These are phyloP conservation scores for Wickerhamomyces bovis DNA, from an alignment of 805 yeast genomes.

Conservation along the genomic window DNA sequence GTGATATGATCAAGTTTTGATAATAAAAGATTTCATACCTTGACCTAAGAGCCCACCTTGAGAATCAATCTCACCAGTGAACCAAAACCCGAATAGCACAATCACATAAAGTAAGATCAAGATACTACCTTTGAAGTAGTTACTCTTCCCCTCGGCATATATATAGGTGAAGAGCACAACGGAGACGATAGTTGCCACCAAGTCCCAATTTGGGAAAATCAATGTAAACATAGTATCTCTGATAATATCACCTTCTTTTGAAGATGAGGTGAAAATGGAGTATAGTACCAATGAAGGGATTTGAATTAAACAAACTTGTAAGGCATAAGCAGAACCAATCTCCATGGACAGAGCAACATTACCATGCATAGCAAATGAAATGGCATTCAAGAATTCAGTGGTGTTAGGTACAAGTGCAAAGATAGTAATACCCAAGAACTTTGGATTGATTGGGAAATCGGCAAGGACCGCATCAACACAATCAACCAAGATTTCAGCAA, in stretches of 20 bases:
- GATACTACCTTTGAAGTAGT: constrained; percentile 92
- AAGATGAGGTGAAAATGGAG: constrained; percentile 48
- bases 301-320: constrained; percentile 91
- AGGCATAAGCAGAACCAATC: constrained; percentile 94
- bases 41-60: constrained; percentile 4
- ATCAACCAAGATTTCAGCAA: constrained; percentile 91
- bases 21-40: background rate
- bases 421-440: constrained; percentile 86
- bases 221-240: constrained; percentile 59
- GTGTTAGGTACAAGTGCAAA: constrained; percentile 96
- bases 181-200: constrained; percentile 76
- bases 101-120: constrained; percentile 72
- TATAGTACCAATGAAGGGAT: constrained; percentile 84
- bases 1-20: background rate
- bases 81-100: constrained; percentile 75
- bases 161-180: constrained; percentile 88
- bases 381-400: constrained; percentile 94
- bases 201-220: constrained; percentile 94
- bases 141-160: constrained; percentile 94
- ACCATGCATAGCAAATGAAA: constrained; percentile 93
- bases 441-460: constrained; percentile 79
- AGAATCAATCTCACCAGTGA: constrained; percentile 31
- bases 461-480: constrained; percentile 86
- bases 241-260: constrained; percentile 25
- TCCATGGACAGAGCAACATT: constrained; percentile 96